phyloP scores from a whole-genome alignment of 2,329 filamentous ascomycete species.

The Aspergillus sp. region DNA sequence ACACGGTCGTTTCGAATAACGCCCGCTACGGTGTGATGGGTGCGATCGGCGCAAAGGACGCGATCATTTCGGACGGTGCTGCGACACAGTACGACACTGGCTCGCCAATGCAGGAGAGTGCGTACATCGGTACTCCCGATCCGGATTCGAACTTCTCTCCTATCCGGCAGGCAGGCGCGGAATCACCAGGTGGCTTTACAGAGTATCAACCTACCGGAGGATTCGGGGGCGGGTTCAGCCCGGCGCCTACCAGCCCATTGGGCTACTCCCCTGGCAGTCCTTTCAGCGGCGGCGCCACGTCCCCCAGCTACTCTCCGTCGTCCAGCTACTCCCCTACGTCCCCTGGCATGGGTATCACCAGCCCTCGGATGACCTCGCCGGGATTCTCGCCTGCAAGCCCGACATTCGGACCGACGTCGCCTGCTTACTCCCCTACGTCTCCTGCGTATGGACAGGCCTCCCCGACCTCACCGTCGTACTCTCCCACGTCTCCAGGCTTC shows the following conservation, averaged over 20 bases:
- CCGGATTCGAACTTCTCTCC: slow-evolving; percentile 67
- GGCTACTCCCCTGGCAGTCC: slow-evolving; percentile 68
- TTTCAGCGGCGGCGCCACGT: slow-evolving; percentile 69
- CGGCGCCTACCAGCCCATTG: slow-evolving; percentile 64
- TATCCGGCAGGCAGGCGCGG: slow-evolving; percentile 67
- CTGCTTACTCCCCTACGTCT: slow-evolving; percentile 75
- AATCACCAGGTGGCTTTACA: slow-evolving; percentile 56
- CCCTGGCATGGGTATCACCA: slow-evolving; percentile 59
- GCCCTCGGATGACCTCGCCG: slow-evolving; percentile 53
- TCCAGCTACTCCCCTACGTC: slow-evolving; percentile 72
- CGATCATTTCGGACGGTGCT: slow-evolving; percentile 70
- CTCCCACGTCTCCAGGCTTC: slow-evolving; percentile 54
- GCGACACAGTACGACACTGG: slow-evolving; percentile 87
- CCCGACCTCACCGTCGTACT: slow-evolving; percentile 55
- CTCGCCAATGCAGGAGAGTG: slow-evolving; percentile 61
- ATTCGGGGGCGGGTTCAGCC: slow-evolving; percentile 60
- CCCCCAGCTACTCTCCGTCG: slow-evolving; percentile 63
- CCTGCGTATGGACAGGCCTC: slow-evolving; percentile 67
- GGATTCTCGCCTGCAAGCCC: slow-evolving; percentile 55
- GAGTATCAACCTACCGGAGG: slow-evolving; percentile 69
- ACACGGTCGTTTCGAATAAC: slow-evolving; percentile 91
- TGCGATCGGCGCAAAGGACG: slow-evolving; percentile 72
- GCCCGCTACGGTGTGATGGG: slow-evolving; percentile 79
- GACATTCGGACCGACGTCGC: slow-evolving; percentile 54
- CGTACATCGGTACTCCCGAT: slow-evolving; percentile 61